Percentiles rank a stretch among this genome's conserved stretches.
These are phyloP conservation scores for Furcasterigmium sp. DNA, from an alignment of 2,329 filamentous ascomycete species.

Conservation along the genomic window DNA sequence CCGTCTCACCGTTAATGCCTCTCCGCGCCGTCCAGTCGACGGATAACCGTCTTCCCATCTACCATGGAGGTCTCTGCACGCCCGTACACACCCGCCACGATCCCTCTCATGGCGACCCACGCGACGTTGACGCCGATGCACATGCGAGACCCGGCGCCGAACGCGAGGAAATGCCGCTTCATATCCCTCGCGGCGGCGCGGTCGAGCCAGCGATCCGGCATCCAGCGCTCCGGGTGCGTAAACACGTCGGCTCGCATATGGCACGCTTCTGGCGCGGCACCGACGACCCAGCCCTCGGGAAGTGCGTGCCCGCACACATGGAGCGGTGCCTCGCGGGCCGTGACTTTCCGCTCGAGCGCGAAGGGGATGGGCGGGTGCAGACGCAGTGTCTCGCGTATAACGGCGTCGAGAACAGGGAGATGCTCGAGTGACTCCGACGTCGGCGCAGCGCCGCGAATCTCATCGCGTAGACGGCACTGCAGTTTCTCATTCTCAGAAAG, in stretches of 20 bases:
- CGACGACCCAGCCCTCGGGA: conserved; percentile 29
- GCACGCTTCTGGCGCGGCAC: conserved; percentile 33
- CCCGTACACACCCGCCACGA: neutral
- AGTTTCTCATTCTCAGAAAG: neutral
- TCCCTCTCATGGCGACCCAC: neutral
- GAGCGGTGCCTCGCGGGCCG: conserved; percentile 24
- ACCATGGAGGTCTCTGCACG: too few relatives aligned
- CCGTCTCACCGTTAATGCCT: too few relatives aligned
- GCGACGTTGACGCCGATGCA: conserved; percentile 23
- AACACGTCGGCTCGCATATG: conserved; percentile 33
- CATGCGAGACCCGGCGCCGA: conserved; percentile 32
- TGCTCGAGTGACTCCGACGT: neutral
- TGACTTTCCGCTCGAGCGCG: conserved; percentile 45
- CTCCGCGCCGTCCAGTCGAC: too few relatives aligned
- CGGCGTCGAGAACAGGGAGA: conserved; percentile 41
- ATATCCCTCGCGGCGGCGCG: conserved; percentile 24
- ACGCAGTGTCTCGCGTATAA: conserved; percentile 45
- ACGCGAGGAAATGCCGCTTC: conserved; percentile 31
- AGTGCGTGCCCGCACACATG: conserved; percentile 29
- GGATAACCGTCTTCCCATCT: too few relatives aligned
- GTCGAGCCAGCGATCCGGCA: conserved; percentile 43
- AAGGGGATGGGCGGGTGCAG: conserved; percentile 43
- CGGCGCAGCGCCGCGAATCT: neutral
- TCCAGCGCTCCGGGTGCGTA: conserved; percentile 35
- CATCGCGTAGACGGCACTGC: neutral